Evolutionary conservation across 176 grass and related monocot species (phyloP), one percentile per base, ranked within the genome.

Genomic region (Leersia perrieri): DNA sequence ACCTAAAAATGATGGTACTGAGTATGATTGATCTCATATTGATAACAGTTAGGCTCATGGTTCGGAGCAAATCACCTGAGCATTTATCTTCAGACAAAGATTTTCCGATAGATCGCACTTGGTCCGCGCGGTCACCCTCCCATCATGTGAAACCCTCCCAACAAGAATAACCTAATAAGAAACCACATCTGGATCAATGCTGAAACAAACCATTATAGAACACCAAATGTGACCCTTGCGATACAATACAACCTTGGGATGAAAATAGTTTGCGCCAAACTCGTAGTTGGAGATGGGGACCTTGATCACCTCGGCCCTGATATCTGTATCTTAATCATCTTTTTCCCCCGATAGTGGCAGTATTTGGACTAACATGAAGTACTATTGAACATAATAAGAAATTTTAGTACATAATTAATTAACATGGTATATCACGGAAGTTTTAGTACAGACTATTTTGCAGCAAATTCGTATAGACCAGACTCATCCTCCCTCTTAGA

Each of bases 231-330:
- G 33, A 60, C 4, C 8, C 42, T 51, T 32, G n/a, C n/a, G n/a
- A n/a, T n/a, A n/a, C n/a, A 58, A 33, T 42, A 35, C 20, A 88
- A 95, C 96, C 92, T 80, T 88, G 35, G 84, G 87, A 63, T 93
- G 80, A 29, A 89, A 5, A 72, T 84, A 95, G 80, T 81, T 89
- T 62, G 88, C 90, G 10, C 90, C 88, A 60, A 98, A 98, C 7
- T 95, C 88, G 45, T 98, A 98, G 39, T 58, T 61, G 29, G 73
- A 70, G 40, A 62, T 78, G 29, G 90, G 81, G 51, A 93, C 61
- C 90, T 94, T 98, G 66, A 92, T 72, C 40, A 82, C 89, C 0
- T 93, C 90, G 20, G 0, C 26, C 6, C 83, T n/a, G n/a, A n/a
- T n/a, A n/a, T n/a, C n/a, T n/a, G n/a, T n/a, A n/a, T n/a, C n/a